Evolutionary conservation across 352 stramenopile genomes (phyloP), one percentile per base, ranked within the genome.

Genomic region (Sclerospora graminicola): DNA sequence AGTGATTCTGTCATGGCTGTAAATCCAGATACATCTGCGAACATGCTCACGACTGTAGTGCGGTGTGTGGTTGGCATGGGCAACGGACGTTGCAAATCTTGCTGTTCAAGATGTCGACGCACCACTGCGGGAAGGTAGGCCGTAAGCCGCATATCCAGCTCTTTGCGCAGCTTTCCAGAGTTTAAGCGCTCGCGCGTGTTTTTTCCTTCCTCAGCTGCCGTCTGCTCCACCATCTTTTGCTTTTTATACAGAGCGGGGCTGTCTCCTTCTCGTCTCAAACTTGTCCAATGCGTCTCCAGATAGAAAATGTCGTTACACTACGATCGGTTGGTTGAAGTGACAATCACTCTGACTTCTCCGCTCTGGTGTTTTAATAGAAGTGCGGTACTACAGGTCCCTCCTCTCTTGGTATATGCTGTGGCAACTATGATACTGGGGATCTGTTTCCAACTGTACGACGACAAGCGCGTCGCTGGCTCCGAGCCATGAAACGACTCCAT

Each of bases 11-110:
- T 94, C 65, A 97, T 88, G 24, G 79, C 75, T 16, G 90, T 97
- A 66, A 97, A 97, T 19, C 90, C 89, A 27, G 83, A 96, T 24
- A 97, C 88, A 46, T 97, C 90, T 19, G 85, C 88, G 49, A 97
- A 97, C 66, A 97, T 88, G 45, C 72, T 91, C 20, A 97, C 88
- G 23, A 84, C 78, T 13, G 51, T 85, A 9, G 61, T 76, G 44
- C 77, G 51, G 54, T 93, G 81, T 5, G 74, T 90, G 20, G 77
- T 76, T 2, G 81, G 81, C 36, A 93, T 62, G 19, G 44, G 33
- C 34, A 71, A 48, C 21, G 54, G 46, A 18, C 41, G 50, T 6
- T 56, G 45, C 42, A 65, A 51, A 44, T 77, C 62, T 39, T 82
- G 70, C 2, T 59, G 61, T 63, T 93, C 81, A 11, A 93, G 43